Conservation (phyloP, 768 basidiomycete species). For the Rhodosporidiobolus odoratus region DNA sequence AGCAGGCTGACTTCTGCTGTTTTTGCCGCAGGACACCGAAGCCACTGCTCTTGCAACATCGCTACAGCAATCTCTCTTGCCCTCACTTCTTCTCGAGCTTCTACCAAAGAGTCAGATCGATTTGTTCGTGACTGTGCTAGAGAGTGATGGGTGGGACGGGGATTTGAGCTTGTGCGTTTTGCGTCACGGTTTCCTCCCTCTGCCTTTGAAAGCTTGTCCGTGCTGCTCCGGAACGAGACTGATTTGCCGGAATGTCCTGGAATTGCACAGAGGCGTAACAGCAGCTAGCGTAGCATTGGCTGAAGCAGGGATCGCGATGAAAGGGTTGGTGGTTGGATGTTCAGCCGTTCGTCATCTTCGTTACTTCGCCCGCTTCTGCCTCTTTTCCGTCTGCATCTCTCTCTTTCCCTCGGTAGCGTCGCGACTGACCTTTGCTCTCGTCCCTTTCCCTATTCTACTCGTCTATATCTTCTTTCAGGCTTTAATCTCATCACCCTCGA, state of each 20-base stretch:
- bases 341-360: conserved; percentile 58
- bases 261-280: conserved; percentile 59
- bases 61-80: conserved; percentile 75
- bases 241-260: neutral
- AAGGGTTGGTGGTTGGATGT: conserved; percentile 78
- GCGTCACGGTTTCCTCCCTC: conserved; percentile 5
- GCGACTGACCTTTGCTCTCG: too few species aligned
- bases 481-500: conserved; percentile 29
- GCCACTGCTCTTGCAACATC: conserved; percentile 75
- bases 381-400: neutral
- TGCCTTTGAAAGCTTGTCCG: neutral
- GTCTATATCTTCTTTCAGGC: conserved; percentile 42
- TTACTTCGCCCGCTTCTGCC: conserved; percentile 50
- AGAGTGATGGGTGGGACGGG: conserved; percentile 84
- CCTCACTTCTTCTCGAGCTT: conserved; percentile 77
- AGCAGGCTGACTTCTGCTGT: neutral
- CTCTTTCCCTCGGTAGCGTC: neutral
- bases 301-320: conserved; percentile 85
- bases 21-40: conserved; percentile 71
- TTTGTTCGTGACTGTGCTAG: conserved; percentile 79
- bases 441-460: conserved; percentile 46
- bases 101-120: conserved; percentile 94
- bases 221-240: neutral
- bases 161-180: conserved; percentile 53
- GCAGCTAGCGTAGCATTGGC: conserved; percentile 87